phyloP scores from a whole-genome alignment of 1,139 yeast genomes.

The Blastobotrys proliferans region DNA sequence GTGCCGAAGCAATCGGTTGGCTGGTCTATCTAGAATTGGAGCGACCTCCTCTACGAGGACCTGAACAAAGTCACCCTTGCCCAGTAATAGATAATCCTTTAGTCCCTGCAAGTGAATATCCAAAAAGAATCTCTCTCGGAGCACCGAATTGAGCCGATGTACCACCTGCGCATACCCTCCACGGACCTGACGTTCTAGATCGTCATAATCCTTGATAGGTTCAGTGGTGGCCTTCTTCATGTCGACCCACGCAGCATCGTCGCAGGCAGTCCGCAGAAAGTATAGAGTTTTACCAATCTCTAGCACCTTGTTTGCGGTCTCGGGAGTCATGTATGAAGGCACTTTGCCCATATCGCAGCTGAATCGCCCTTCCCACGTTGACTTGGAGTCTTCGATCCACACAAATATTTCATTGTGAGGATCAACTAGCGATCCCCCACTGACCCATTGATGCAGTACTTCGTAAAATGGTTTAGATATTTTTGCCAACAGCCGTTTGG shows the following conservation, averaged over 20 bases:
- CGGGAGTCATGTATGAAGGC: slow-evolving; percentile 54
- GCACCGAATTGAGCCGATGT: slow-evolving; percentile 47
- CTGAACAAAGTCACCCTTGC: slow-evolving; percentile 75
- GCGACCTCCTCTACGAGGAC: slow-evolving; percentile 56
- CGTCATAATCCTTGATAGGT: slow-evolving; percentile 30
- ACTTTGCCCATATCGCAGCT: slow-evolving; percentile 39
- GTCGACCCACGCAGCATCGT: slow-evolving; percentile 57
- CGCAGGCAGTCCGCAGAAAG: slow-evolving; percentile 62
- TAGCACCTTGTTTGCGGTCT: slow-evolving; percentile 52
- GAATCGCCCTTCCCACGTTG: slow-evolving; percentile 33
- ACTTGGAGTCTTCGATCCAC: slow-evolving; percentile 18
- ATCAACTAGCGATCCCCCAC: slow-evolving; percentile 58
- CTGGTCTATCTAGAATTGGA: slow-evolving; percentile 54
- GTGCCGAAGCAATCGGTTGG: slow-evolving; percentile 59
- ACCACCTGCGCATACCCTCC: slow-evolving; percentile 57
- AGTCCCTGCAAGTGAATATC: slow-evolving; percentile 56
- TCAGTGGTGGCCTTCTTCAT: slow-evolving; percentile 25
- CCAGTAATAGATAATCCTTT: slow-evolving; percentile 65
- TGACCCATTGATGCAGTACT: slow-evolving; percentile 62
- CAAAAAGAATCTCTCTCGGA: slow-evolving; percentile 50
- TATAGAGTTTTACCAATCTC: slow-evolving; percentile 78
- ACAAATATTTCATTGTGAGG: slow-evolving; percentile 69
- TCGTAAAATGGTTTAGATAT: slow-evolving; percentile 61
- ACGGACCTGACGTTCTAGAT: slow-evolving; percentile 44
- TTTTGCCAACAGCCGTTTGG: slow-evolving; percentile 45